A percentile compares a stretch with the other conserved stretches of the same genome.
phyloP scores from a whole-genome alignment of 345 rosid genomes.

The Linum trigynum region DNA sequence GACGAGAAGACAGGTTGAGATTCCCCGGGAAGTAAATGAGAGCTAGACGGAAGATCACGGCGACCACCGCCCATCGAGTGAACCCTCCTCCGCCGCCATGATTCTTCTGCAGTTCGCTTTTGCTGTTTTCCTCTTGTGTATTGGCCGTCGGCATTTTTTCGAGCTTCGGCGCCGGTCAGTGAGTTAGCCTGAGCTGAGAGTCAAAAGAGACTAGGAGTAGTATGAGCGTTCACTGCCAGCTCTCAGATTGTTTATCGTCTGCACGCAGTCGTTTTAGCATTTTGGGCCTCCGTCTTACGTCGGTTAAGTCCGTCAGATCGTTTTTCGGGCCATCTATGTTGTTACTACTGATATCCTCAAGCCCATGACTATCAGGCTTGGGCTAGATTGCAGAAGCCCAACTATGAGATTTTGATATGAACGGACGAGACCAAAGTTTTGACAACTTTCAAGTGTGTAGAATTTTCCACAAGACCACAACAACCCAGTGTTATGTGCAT shows the following conservation, averaged over 20 bases:
- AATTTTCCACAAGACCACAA: too few species aligned
- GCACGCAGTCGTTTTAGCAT: not conserved
- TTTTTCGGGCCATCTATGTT: too few species aligned
- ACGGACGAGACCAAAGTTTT: too few species aligned
- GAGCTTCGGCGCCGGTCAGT: not conserved
- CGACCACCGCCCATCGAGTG: constrained; percentile 44
- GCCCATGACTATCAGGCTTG: too few species aligned
- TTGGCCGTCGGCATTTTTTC: not conserved
- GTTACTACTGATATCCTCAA: too few species aligned
- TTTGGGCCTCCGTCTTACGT: not conserved
- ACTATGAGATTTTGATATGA: too few species aligned
- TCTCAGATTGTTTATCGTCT: not conserved
- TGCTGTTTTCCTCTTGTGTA: constrained; percentile 11
- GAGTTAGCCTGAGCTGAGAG: not conserved
- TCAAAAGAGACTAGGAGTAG: not conserved
- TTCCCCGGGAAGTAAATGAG: constrained; percentile 47
- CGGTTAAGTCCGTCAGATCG: too few species aligned
- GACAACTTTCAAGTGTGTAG: too few species aligned
- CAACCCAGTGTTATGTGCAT: too few species aligned
- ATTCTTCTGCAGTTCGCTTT: not conserved
- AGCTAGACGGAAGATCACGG: constrained; percentile 39
- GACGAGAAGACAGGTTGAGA: constrained; percentile 73
- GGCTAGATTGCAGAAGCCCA: too few species aligned
- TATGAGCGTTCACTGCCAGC: not conserved
- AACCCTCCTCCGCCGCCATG: constrained; percentile 20